These are phyloP conservation scores for Arthroderma sp. DNA, from an alignment of 2,329 filamentous ascomycete genomes.

Conservation along the genomic window DNA sequence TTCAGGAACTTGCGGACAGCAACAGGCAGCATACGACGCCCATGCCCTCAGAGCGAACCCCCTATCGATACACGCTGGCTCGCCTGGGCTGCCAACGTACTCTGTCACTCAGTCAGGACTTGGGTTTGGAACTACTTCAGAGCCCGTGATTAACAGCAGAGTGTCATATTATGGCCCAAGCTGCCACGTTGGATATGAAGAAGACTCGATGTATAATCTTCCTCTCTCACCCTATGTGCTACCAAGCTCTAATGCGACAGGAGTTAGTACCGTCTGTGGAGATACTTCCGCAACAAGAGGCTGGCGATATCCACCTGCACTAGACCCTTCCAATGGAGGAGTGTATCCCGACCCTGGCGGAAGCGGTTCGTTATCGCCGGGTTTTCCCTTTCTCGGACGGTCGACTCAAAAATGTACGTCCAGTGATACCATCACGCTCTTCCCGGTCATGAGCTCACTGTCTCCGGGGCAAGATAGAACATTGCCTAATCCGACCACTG, in stretches of 20 bases:
- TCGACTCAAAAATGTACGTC: constrained; percentile 17
- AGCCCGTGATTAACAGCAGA: background rate
- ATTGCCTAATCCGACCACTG: constrained; percentile 25
- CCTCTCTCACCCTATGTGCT: background rate
- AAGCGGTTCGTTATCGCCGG: background rate
- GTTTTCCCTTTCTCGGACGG: constrained; percentile 3
- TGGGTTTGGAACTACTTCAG: constrained; percentile 4
- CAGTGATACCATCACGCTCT: constrained; percentile 20
- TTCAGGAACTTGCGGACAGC: constrained; percentile 8
- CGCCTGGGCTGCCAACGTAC: constrained; percentile 4
- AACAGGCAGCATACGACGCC: background rate
- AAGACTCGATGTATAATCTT: background rate
- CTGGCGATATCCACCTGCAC: background rate
- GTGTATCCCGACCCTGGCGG: constrained; percentile 2
- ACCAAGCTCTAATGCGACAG: background rate
- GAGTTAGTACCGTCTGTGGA: background rate
- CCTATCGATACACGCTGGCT: constrained; percentile 3
- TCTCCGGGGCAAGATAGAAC: constrained; percentile 23
- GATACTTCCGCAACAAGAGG: background rate
- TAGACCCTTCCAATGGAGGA: background rate
- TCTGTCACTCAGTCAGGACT: constrained; percentile 4
- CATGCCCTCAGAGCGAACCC: constrained; percentile 6
- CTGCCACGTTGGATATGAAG: background rate
- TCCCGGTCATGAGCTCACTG: constrained; percentile 17
- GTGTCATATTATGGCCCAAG: background rate